A percentile compares a stretch with the other conserved stretches of the same genome.
These are phyloP conservation scores for Teratosphaeria viscida DNA, from an alignment of 2,329 filamentous ascomycete genomes.

Conservation along the genomic window DNA sequence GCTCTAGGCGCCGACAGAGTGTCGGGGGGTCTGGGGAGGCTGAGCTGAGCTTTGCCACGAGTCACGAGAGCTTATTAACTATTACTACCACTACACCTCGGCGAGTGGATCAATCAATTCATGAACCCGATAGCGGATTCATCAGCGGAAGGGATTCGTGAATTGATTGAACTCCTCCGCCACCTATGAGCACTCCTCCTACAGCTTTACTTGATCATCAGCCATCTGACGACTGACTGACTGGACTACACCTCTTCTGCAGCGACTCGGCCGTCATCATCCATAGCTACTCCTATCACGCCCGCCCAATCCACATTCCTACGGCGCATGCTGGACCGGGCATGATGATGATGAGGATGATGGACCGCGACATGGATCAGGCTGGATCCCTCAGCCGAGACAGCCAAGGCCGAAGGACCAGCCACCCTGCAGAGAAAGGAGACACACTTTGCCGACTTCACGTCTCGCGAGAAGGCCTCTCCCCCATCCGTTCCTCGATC, in stretches of 20 bases:
- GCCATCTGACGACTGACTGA: too few relatives aligned
- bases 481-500: background rate
- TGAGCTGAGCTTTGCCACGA: too few relatives aligned
- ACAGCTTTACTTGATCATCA: too few relatives aligned
- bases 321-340: background rate
- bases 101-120: background rate
- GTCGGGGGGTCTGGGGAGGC: too few relatives aligned
- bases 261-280: too few relatives aligned
- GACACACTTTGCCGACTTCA: background rate
- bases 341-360: background rate
- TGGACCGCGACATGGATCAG: background rate
- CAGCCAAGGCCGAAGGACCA: background rate
- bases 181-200: too few relatives aligned
- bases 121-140: background rate
- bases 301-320: too few relatives aligned
- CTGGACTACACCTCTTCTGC: too few relatives aligned
- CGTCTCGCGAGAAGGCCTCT: background rate
- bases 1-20: background rate
- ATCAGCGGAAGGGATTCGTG: too few relatives aligned
- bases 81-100: too few relatives aligned
- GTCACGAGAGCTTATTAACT: background rate
- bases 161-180: too few relatives aligned
- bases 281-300: too few relatives aligned
- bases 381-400: background rate
- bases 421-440: background rate